These are phyloP conservation scores for Chlamydomonas schloesseri DNA, from an alignment of 139 green algal species.

Conservation along the genomic window DNA sequence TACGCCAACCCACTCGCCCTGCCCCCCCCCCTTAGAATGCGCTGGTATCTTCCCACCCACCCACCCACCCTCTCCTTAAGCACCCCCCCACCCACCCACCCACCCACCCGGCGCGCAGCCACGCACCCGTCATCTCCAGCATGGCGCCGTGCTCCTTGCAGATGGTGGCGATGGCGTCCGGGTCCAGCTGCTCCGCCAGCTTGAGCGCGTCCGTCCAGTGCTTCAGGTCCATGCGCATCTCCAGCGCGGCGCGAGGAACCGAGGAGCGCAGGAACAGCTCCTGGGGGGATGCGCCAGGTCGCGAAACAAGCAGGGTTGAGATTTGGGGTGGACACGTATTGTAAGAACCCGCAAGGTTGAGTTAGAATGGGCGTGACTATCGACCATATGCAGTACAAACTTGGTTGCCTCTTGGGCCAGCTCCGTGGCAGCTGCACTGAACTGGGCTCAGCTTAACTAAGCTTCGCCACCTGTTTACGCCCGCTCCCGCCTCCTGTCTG, in stretches of 20 bases:
- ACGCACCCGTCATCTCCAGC: slow-evolving; percentile 70
- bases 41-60: too few species aligned
- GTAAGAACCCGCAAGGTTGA: not conserved
- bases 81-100: too few species aligned
- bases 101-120: too few species aligned
- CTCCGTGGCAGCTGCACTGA: too few species aligned
- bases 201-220: slow-evolving; percentile 83
- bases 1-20: too few species aligned
- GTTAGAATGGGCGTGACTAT: not conserved
- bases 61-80: not conserved
- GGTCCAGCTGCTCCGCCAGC: slow-evolving; percentile 79
- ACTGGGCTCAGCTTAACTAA: too few species aligned
- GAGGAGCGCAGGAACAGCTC: slow-evolving; percentile 78
- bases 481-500: not conserved
- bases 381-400: not conserved
- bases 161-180: slow-evolving; percentile 57
- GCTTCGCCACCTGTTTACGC: too few species aligned
- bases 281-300: slow-evolving; percentile 56
- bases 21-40: too few species aligned
- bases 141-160: slow-evolving; percentile 72
- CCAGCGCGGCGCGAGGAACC: slow-evolving; percentile 72
- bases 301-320: too few species aligned
- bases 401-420: too few species aligned
- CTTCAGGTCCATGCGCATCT: slow-evolving; percentile 85
- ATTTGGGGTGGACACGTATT: too few species aligned